Base-by-base conservation (phyloP, 1,139 yeast species). In the Trichomonascaceae sp. region DNA sequence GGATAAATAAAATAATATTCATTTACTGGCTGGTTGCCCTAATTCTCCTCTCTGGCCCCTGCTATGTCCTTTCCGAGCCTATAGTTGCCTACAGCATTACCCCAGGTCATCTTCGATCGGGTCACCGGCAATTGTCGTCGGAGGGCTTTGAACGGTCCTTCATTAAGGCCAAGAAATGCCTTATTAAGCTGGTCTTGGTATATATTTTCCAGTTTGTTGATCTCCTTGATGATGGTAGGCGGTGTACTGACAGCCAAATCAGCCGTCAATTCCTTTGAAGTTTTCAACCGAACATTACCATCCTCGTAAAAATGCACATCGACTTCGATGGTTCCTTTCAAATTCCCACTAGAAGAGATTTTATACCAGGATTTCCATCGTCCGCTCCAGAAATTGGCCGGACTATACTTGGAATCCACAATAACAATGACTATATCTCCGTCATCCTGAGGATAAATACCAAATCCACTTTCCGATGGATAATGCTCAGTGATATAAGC, bases 301-400 rank as follows among this genome's bases (percentile, higher is more conserved):
- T 93, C 98, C 71, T 93, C 99, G 67, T 81, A 93, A 70, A 91
- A 93, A 70, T 93, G 99, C 47, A 91, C 86, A 60, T 87, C 93
- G 45, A 90, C 78, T 43, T 71, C 70, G 38, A 89, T 75, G 13
- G 68, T 65, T 5, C 96, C 96, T 1, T 63, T 62, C 13, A 86
- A 61, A 8, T 66, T 55, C 0, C 72, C 69, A 2, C 70, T 68
- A 1, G 67, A 57, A 2, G 60, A 54, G 50, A 80, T 72, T 3
- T 71, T 66, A 68, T 88, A 93, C 61, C 76, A 74, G 0, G 96
- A 83, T 53, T 78, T 79, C 97, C 98, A 91, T 68, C 83, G 82
- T 8, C 98, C 98, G 61, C 90, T 89, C 80, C 93, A 89, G 72
- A 77, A 91, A 72, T 93, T 93, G 51, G 78, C 77, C 50, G 87